A percentile compares a stretch with the other conserved stretches of the same genome.
phyloP scores from a whole-genome alignment of 352 stramenopile species.

The Phytophthora nicotianae region DNA sequence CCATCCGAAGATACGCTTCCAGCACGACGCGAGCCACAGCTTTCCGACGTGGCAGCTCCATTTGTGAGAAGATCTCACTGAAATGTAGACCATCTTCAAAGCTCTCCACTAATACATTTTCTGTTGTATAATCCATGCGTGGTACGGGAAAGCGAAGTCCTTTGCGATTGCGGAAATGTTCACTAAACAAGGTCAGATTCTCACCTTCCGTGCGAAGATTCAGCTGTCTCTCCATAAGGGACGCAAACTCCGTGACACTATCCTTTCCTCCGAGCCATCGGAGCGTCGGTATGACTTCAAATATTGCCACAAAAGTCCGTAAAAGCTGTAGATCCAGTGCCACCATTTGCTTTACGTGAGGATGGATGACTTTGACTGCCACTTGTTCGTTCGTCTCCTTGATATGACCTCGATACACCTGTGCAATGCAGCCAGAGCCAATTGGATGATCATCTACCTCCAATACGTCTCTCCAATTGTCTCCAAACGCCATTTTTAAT shows the following conservation, averaged over 20 bases:
- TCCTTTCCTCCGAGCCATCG: constrained; percentile 75
- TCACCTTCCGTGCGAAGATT: constrained; percentile 91
- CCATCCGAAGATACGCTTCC: constrained; percentile 93
- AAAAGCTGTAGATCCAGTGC: constrained; percentile 90
- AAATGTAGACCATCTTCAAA: constrained; percentile 86
- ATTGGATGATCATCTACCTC: constrained; percentile 68
- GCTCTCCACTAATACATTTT: constrained; percentile 92
- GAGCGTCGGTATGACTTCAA: constrained; percentile 69
- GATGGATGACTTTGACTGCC: constrained; percentile 94
- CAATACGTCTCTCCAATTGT: constrained; percentile 70
- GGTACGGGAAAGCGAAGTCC: constrained; percentile 78
- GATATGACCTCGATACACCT: constrained; percentile 92
- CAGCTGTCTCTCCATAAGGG: constrained; percentile 90
- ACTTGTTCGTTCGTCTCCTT: constrained; percentile 67
- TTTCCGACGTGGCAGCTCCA: constrained; percentile 58
- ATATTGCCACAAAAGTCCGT: constrained; percentile 59
- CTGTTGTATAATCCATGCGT: constrained; percentile 70
- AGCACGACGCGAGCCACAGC: constrained; percentile 80
- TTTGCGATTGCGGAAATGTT: constrained; percentile 74
- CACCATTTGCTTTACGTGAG: constrained; percentile 86
- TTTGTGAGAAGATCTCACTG: constrained; percentile 56
- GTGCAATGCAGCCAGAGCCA: constrained; percentile 94
- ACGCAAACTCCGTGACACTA: constrained; percentile 86
- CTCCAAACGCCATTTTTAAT: constrained; percentile 85
- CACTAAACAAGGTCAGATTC: constrained; percentile 84